A percentile compares a stretch with the other conserved stretches of the same genome.
Conservation (phyloP, 116 monocot species). For the Iris pallida region DNA sequence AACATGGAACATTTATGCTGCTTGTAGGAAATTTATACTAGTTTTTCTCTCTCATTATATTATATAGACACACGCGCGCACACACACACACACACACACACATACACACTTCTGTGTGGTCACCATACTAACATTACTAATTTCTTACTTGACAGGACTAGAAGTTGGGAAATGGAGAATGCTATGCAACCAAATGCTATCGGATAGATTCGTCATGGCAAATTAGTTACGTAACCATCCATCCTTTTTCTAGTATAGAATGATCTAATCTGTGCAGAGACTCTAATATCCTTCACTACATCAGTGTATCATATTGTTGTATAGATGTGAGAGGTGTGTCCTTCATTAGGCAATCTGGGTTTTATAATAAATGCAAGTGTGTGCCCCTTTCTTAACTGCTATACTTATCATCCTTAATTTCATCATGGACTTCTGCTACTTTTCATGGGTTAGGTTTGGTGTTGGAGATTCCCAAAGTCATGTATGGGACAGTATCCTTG, state of each 20-base stretch:
- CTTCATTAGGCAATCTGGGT: slow-evolving; percentile 1
- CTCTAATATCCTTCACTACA: not conserved
- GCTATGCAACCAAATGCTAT: slow-evolving; percentile 61
- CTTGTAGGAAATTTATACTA: no score
- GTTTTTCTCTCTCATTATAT: no score
- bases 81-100: no score
- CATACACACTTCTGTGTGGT: no score
- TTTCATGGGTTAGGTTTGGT: no score
- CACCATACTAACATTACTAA: not conserved
- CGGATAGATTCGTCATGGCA: slow-evolving; percentile 28
- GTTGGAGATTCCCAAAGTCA: no score
- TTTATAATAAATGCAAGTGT: slow-evolving; percentile 2
- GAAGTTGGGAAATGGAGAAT: slow-evolving; percentile 73
- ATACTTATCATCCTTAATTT: no score
- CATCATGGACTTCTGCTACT: no score
- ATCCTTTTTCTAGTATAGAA: slow-evolving; percentile 4
- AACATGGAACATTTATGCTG: no score
- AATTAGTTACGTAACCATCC: slow-evolving; percentile 22
- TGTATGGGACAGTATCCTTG: no score
- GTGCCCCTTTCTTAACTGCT: not conserved
- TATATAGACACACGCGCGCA: no score
- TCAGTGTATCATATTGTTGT: slow-evolving; percentile 9
- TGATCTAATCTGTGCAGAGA: slow-evolving; percentile 10
- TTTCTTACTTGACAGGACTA: slow-evolving; percentile 33
- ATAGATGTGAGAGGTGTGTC: slow-evolving; percentile 4